Evolutionary conservation across 1,139 yeast species (phyloP), one percentile per base, ranked within the genome.

Genomic region (Kurtzmaniella natalensis): DNA sequence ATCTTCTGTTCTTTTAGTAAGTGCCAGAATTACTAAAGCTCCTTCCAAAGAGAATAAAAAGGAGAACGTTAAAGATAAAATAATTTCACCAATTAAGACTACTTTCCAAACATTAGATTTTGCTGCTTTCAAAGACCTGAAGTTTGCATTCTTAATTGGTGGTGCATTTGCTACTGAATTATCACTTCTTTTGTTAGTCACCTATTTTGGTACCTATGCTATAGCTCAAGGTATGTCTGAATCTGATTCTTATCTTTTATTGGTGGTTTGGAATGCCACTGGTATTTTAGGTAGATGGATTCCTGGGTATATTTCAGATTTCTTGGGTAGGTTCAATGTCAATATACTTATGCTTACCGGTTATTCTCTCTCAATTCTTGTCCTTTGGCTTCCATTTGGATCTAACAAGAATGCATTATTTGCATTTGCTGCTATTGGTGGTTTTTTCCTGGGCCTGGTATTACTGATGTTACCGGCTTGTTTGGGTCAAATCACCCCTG

Each of bases 121-220:
- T 25, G 31, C 28, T 16, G 29, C 46, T 10, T 40, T 48, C 32
- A 42, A 36, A 27, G 36, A 55, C 50, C 28, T 59, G 59, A 45
- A 46, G 32, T 50, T 39, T 28, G 17, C 48, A 4, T 51, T 50
- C 27, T 44, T 64, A n/a, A 57, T 59, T 1, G 44, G 46, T 8
- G 72, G 70, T 1, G 65, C 59, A 3, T 61, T 77, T 10, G 61
- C 74, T 36, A 66, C 76, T 9, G 92, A 82, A 47, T 61, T 77
- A 30, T 67, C 83, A 2, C 55, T 81, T 25, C 62, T 81, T 23
- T 60, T 74, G 26, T 59, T 74, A 6, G 55, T 70, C 30, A 68
- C 74, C 1, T 68, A 65, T 43, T 62, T 58, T 45, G 67, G 72
- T 5, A 58, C 72, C 5, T 68, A 64, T 42, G 70, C 72, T 3